Conservation (phyloP, 148 eudicot species). For the Chenopodium album region DNA sequence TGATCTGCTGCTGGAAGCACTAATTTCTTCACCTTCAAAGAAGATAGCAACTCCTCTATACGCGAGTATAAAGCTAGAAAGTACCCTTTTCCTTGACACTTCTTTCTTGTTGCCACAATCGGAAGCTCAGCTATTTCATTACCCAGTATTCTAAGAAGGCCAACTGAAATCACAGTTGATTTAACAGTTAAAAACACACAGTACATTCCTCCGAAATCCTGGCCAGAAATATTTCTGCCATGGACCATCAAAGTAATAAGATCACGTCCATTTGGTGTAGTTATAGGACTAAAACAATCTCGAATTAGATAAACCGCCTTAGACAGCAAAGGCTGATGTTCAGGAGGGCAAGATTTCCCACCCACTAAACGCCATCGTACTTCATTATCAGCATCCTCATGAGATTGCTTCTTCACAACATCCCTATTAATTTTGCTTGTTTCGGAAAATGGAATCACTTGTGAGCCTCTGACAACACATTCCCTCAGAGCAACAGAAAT, state of each 20-base stretch:
- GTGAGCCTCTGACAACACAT: constrained; percentile 47
- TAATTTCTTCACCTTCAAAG: constrained; percentile 60
- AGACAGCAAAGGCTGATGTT: constrained; percentile 59
- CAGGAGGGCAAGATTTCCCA: constrained; percentile 66
- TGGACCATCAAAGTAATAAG: constrained; percentile 93
- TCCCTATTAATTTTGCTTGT: constrained; percentile 39
- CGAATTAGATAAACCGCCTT: constrained; percentile 71
- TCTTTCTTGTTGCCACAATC: constrained; percentile 82
- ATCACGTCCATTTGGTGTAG: constrained; percentile 69
- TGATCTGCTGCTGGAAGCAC: constrained; percentile 87
- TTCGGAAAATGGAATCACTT: constrained; percentile 44
- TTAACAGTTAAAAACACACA: constrained; percentile 70
- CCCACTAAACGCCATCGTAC: constrained; percentile 63
- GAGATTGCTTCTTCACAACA: constrained; percentile 39
- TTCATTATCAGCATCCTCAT: constrained; percentile 41
- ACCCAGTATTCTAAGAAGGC: constrained; percentile 77
- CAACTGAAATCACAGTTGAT: constrained; percentile 85
- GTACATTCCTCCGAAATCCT: constrained; percentile 92
- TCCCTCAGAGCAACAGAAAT: constrained; percentile 51
- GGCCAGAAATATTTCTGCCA: constrained; percentile 90
- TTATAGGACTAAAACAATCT: constrained; percentile 80
- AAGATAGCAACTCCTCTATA: constrained; percentile 62
- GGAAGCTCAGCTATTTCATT: constrained; percentile 91
- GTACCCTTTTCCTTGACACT: constrained; percentile 82
- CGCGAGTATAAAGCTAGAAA: constrained; percentile 69